Evolutionary conservation across 768 basidiomycete genomes (phyloP).

Genomic region (Sporobolomyces phaffii): DNA sequence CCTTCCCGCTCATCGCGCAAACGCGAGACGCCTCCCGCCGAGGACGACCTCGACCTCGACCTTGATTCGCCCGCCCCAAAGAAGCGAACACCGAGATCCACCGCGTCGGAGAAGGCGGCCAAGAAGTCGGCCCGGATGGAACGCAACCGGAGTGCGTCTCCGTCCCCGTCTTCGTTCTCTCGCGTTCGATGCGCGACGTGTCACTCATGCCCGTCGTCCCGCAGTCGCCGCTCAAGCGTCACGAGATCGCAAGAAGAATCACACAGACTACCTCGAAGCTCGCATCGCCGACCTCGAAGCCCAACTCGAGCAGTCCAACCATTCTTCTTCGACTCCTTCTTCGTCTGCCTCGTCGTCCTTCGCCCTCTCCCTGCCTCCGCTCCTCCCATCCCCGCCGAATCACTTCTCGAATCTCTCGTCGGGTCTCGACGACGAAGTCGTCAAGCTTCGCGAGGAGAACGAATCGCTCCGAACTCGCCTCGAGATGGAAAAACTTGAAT

Average conservation of each 20-base stretch:
- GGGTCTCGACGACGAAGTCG: background rate
- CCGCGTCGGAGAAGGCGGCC: constrained; percentile 22
- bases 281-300: constrained; percentile 33
- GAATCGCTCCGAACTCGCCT: constrained; percentile 29
- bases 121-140: constrained; percentile 32
- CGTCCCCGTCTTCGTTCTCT: background rate
- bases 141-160: constrained; percentile 28
- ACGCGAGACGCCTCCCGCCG: background rate
- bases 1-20: constrained; percentile 1
- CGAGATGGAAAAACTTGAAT: constrained; percentile 26
- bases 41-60: background rate
- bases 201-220: background rate
- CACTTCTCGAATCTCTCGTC: background rate
- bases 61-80: background rate
- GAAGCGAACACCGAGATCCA: constrained; percentile 6
- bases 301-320: constrained; percentile 3
- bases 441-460: constrained; percentile 31
- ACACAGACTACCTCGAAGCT: constrained; percentile 23
- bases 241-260: constrained; percentile 31
- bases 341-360: background rate
- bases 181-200: background rate
- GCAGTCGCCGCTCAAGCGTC: constrained; percentile 38
- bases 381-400: background rate
- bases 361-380: background rate
- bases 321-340: background rate